Base-by-base conservation (phyloP, 169 alveolate genomes). In the Plasmodium ovale region DNA sequence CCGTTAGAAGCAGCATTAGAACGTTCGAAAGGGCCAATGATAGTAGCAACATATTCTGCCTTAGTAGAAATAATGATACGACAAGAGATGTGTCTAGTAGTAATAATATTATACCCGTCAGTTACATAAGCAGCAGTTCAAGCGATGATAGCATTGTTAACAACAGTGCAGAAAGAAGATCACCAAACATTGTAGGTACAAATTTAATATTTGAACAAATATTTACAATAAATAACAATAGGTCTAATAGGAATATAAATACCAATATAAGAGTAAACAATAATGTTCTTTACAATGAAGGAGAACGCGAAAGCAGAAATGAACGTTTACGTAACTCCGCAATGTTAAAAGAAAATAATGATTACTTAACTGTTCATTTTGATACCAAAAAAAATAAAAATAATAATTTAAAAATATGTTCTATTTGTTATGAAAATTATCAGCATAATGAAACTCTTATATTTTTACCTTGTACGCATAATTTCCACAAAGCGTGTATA, bases 351-450 rank as follows among this genome's bases (percentile, higher is more conserved):
- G 88, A 74, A 27, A 64, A 47, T 31, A 60, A 27, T 59, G 73
- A 74, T 59, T 74, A 31, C 51, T 49, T 64, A 60, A 44, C 42
- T 33, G 88, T 74, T 31, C 62, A 37, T 47, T 74, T 60, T 74
- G 88, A 74, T 44, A 60, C n/a, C 42, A 27, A 74, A 37, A 74
- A 42, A 74, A 42, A 29, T 53, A 54, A 74, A 33, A 60, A 74
- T 31, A 60, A 60, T 65, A 74, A 74, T 25, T 74, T 74, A 42
- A 74, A 74, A 74, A 37, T 44, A 37, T 74, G 88, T 54, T 74
- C 77, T 35, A 74, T 74, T 39, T 74, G 88, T 62, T 74, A 44
- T 65, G 88, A 74, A 74, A 74, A 74, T 74, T 74, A 74, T 65
- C 23, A 60, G 23, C 88, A 74, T 65, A 74, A 74, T 51, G 88